Base-by-base conservation (phyloP, 768 basidiomycete genomes). In the Agaricus subrufescens region DNA sequence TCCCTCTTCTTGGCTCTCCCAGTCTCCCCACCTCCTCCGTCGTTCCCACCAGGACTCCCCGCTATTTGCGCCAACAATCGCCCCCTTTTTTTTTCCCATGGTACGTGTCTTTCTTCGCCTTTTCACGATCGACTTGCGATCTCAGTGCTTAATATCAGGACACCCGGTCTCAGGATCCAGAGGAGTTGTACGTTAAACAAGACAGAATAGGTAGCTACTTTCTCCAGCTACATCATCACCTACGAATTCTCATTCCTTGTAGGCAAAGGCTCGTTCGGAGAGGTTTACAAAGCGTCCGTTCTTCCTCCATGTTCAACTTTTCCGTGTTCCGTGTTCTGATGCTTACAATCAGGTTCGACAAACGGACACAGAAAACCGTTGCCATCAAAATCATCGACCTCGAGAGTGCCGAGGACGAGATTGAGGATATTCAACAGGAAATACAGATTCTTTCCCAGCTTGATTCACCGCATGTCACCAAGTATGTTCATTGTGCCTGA, bases 351-450 rank as follows among this genome's bases (percentile, higher is more conserved):
- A 97, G 95, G 56, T 98, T 91, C 66, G 95, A 98, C 74, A 93
- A 93, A 68, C 82, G 93, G 57, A 97, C 95, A 26, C 91, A 94
- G 70, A 89, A 89, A 76, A 94, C 96, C 0, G 97, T 99, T 26
- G 97, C 97, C 45, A 98, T 99, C 78, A 99, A 95, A 86, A 96
- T 98, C 64, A 98, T 99, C 69, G 95, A 98, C 76, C 83, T 99
- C 31, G 97, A 99, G 73, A 94, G 91, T 67, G 97, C 97, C 50
- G 97, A 98, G 71, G 97, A 99, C 67, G 97, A 99, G 76, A 98
- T 98, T 67, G 97, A 98, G 70, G 97, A 98, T 73, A 98, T 99
- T 58, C 94, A 98, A 65, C 93, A 97, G 69, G 97, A 99, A 71
- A 98, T 99, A 54, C 93, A 97, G 71, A 98, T 99, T 60, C 83